Evolutionary conservation across 2,329 filamentous ascomycete species (phyloP), one percentile per base, ranked within the genome.

Genomic region (Fusarium pseudoanthophilum): DNA sequence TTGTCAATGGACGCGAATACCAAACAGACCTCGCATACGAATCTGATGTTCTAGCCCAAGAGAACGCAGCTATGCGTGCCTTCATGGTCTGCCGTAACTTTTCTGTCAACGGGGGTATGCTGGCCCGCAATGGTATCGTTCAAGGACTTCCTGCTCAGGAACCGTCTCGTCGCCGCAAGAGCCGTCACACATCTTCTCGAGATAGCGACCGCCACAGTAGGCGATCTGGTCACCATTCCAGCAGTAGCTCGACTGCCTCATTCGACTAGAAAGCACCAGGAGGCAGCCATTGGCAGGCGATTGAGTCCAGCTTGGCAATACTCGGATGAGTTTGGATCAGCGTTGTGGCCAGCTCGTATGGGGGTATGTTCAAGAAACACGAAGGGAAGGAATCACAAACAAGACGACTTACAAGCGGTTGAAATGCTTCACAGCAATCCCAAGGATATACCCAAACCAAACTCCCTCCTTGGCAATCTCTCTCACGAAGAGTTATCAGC

Each of bases 41-140:
- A 81, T 93, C 92, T 71, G 93, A 95, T 81, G 86, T 89, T 55
- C 87, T 97, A 74, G 95, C 95, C 52, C 93, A 95, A 80, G 95
- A 98, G 83, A 96, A 95, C 78, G 95, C 95, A 32, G 95, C 95
- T 69, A 97, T 97, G 90, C 93, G 95, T 71, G 95, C 95, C 65
- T 98, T 97, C 84, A 95, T 97, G 90, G 96, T 98, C 76, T 98
- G 95, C 87, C 92, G 95, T 74, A 97, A 97, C 87, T 98, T 98
- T 85, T 97, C 94, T 63, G 93, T 97, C 82, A 98, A 97, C 81
- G 95, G 97, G 78, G 95, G 95, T 81, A 97, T 97, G 94, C 86
- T 92, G 72, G 90, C 90, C 71, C 88, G 90, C 73, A 92, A 92
- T 78, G 90, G 90, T 48, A 91, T 92, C 71, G 89, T 92, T 72